These are phyloP conservation scores for Kuraishia ogatae DNA, from an alignment of 805 yeast genomes.

Conservation along the genomic window DNA sequence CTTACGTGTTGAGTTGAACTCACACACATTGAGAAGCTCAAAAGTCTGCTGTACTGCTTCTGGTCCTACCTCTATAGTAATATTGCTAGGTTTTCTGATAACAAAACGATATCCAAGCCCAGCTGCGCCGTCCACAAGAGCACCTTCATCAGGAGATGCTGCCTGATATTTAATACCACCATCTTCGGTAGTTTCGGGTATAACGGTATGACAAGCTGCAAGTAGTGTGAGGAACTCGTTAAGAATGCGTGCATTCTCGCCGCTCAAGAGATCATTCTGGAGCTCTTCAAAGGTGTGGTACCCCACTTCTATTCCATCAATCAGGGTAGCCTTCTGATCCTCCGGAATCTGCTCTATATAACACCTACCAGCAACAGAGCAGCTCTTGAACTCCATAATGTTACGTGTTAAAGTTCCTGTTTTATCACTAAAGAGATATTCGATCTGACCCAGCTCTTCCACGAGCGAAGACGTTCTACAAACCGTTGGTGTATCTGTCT, in stretches of 20 bases:
- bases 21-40: conserved; percentile 85
- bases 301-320: conserved; percentile 79
- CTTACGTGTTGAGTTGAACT: conserved; percentile 94
- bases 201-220: conserved; percentile 95
- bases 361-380: conserved; percentile 87
- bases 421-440: conserved; percentile 92
- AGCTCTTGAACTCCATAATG: conserved; percentile 92
- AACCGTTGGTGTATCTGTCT: conserved; percentile 87
- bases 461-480: conserved; percentile 93
- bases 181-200: conserved; percentile 69
- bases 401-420: conserved; percentile 96
- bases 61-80: conserved; percentile 48
- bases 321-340: conserved; percentile 60
- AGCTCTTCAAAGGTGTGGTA: conserved; percentile 63
- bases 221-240: conserved; percentile 75
- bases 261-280: conserved; percentile 27
- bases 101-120: conserved; percentile 75
- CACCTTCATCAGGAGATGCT: conserved; percentile 99
- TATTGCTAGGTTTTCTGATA: conserved; percentile 77
- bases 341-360: conserved; percentile 88
- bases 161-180: conserved; percentile 89
- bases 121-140: conserved; percentile 95
- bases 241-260: conserved; percentile 27
- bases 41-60: conserved; percentile 45
- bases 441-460: conserved; percentile 95